Conservation (phyloP, 208 protist genomes). For the Trypanosoma caninum region DNA sequence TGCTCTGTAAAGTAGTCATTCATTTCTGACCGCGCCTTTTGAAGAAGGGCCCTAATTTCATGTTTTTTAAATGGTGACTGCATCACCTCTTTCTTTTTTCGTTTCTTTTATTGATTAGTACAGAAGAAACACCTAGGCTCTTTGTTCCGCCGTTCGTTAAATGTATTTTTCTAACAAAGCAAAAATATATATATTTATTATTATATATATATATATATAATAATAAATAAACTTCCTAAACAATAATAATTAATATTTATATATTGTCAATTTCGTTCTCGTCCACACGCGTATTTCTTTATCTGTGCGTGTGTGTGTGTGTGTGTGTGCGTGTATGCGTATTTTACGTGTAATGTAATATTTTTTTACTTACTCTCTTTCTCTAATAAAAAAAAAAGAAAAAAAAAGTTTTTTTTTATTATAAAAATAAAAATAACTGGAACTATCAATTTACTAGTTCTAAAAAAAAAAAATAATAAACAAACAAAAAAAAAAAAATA, state of each 20-base stretch:
- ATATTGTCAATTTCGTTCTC: too few species aligned
- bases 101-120: conserved; percentile 9
- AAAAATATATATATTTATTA: background rate
- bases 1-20: conserved; percentile 62
- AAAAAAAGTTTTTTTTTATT: background rate
- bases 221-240: too few species aligned
- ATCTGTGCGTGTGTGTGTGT: too few species aligned
- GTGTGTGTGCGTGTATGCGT: too few species aligned
- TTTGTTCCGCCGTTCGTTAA: too few species aligned
- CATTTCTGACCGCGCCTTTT: conserved; percentile 35
- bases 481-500: background rate
- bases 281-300: too few species aligned
- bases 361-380: too few species aligned
- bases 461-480: background rate
- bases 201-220: conserved; percentile 15
- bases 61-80: conserved; percentile 19
- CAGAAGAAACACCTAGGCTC: too few species aligned
- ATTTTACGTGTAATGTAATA: too few species aligned
- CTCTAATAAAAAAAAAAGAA: background rate
- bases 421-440: background rate
- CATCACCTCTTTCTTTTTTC: background rate
- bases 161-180: background rate
- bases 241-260: too few species aligned
- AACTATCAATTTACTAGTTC: background rate
- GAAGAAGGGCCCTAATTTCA: conserved; percentile 35